Evolutionary conservation across 1,139 yeast species (phyloP).

Genomic region (Suhomyces wounanorum): DNA sequence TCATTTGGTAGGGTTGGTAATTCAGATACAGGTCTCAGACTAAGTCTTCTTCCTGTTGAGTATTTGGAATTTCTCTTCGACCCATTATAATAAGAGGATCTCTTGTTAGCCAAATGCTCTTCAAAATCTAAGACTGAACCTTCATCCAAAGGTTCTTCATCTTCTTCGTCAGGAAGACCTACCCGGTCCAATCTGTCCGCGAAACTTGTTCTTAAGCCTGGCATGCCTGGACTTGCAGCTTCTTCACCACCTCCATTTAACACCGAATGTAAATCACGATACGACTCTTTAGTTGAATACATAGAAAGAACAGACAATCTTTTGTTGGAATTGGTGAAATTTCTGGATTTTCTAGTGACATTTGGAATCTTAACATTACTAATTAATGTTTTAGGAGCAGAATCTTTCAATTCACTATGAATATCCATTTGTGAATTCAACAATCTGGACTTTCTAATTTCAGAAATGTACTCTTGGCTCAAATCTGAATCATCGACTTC

Average conservation of each 20-base stretch:
- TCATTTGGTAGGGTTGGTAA: conserved; percentile 36
- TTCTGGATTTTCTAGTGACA: conserved; percentile 67
- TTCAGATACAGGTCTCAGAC: conserved; percentile 34
- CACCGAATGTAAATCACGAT: conserved; percentile 59
- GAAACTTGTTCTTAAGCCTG: conserved; percentile 43
- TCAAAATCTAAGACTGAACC: conserved; percentile 47
- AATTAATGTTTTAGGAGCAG: conserved; percentile 40
- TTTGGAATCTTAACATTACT: conserved; percentile 68
- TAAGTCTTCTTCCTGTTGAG: conserved; percentile 23
- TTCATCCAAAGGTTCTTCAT: conserved; percentile 37
- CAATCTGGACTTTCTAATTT: conserved; percentile 46
- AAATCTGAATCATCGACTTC: conserved; percentile 40
- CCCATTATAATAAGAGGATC: conserved; percentile 38
- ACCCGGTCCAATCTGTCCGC: conserved; percentile 48
- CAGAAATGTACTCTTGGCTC: conserved; percentile 48
- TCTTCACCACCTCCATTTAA: conserved; percentile 39
- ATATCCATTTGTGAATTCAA: conserved; percentile 47
- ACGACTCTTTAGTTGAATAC: conserved; percentile 68
- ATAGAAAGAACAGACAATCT: conserved; percentile 69
- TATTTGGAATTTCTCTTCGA: conserved; percentile 25
- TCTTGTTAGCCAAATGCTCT: conserved; percentile 43
- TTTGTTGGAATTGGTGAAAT: conserved; percentile 62
- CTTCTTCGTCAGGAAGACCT: conserved; percentile 33
- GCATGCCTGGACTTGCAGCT: conserved; percentile 26
- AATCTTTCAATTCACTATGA: conserved; percentile 27